phyloP scores from a whole-genome alignment of 2,329 filamentous ascomycete species.

The Pyrenochaeta sp. region DNA sequence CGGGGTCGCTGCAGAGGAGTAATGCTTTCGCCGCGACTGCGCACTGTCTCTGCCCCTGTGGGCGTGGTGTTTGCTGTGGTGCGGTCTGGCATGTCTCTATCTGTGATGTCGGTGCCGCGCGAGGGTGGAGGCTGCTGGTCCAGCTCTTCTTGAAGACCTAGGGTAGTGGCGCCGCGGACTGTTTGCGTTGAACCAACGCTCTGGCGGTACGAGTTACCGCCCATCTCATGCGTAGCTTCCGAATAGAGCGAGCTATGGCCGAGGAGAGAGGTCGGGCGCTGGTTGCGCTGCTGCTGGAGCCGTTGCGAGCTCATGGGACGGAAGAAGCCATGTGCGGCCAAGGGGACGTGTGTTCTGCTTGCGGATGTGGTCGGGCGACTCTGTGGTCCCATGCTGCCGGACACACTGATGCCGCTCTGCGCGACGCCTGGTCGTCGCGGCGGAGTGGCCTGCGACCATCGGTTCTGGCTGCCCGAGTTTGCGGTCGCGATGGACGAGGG shows the following conservation, averaged over 20 bases:
- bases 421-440: constrained; percentile 61
- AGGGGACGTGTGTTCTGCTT: constrained; percentile 86
- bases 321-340: constrained; percentile 92
- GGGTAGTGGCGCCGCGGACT: constrained; percentile 31
- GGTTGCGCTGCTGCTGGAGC: constrained; percentile 86
- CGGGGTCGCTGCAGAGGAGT: constrained; percentile 73
- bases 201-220: constrained; percentile 46
- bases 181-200: constrained; percentile 50
- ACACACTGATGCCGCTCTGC: constrained; percentile 44
- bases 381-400: constrained; percentile 54
- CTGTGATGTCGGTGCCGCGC: constrained; percentile 81
- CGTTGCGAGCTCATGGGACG: constrained; percentile 96
- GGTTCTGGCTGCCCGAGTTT: constrained; percentile 51
- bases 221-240: constrained; percentile 40
- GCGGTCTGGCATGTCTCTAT: constrained; percentile 74
- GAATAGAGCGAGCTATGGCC: constrained; percentile 44
- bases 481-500: constrained; percentile 54
- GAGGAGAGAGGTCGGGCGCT: constrained; percentile 55
- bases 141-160: constrained; percentile 47
- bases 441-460: constrained; percentile 64
- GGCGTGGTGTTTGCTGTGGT: constrained; percentile 79
- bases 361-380: constrained; percentile 70
- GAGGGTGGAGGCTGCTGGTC: constrained; percentile 66
- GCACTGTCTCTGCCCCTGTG: constrained; percentile 64
- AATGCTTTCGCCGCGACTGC: constrained; percentile 79